Evolutionary conservation across 148 eudicot species (phyloP).

Genomic region (Cornus florida): DNA sequence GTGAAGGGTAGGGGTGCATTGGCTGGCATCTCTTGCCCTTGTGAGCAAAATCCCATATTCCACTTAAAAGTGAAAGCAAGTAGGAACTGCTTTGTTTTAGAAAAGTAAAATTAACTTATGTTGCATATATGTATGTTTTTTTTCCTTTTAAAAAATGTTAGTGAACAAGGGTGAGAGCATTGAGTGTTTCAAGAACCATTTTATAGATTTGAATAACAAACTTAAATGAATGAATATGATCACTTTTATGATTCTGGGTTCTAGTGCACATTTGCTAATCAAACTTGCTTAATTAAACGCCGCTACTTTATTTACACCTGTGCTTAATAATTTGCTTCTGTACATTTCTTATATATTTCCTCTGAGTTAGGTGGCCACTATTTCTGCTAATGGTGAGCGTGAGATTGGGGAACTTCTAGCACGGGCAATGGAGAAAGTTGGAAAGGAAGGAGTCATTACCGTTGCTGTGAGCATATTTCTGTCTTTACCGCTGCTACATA

Average conservation of each 20-base stretch:
- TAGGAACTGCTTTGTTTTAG: too few species aligned
- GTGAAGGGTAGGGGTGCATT: too few species aligned
- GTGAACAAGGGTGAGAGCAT: background rate
- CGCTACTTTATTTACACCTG: background rate
- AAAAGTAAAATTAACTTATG: background rate
- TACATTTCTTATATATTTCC: background rate
- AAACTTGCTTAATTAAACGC: background rate
- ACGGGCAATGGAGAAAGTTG: constrained; percentile 95
- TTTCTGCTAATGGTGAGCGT: constrained; percentile 92
- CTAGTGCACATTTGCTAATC: background rate
- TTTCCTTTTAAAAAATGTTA: background rate
- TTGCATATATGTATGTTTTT: background rate
- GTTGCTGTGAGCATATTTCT: constrained; percentile 64
- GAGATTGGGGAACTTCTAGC: constrained; percentile 93
- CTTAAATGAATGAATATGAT: background rate
- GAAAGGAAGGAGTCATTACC: constrained; percentile 93
- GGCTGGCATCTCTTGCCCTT: too few species aligned
- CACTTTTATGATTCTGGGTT: background rate
- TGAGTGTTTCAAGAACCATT: background rate
- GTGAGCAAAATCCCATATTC: too few species aligned
- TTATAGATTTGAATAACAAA: background rate
- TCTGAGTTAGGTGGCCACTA: constrained; percentile 73
- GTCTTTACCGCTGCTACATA: background rate
- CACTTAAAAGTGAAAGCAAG: too few species aligned
- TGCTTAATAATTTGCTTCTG: background rate